Percentiles rank a stretch among this genome's conserved stretches.
Conservation (phyloP, 163 green algal genomes). For the Coccomyxa subellipsoidea region DNA sequence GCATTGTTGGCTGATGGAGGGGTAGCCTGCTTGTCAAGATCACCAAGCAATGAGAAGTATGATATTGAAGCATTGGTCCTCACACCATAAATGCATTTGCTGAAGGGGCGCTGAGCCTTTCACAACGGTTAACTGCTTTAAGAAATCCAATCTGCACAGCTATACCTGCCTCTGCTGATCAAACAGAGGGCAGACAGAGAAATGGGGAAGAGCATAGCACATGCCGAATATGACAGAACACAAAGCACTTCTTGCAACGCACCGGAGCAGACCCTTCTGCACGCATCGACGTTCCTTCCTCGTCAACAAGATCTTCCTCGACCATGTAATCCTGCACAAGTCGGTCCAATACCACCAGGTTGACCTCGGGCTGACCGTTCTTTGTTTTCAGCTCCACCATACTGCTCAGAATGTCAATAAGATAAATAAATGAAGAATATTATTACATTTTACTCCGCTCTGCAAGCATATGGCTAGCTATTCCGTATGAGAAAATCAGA, state of each 20-base stretch:
- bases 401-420: background rate
- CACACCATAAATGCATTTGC: no score
- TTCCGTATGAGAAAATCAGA: no score
- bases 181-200: background rate
- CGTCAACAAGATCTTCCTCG: conserved; percentile 18
- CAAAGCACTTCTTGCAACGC: background rate
- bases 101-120: no score
- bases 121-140: no score
- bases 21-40: background rate
- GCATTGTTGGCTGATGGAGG: background rate
- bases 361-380: background rate
- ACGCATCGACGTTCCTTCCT: background rate
- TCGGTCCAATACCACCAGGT: conserved; percentile 11
- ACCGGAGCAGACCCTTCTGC: background rate
- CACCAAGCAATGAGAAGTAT: no score
- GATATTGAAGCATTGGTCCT: no score
- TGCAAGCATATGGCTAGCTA: no score
- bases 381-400: background rate
- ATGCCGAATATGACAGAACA: background rate
- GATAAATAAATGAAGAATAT: no score
- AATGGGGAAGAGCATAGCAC: no score
- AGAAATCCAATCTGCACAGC: no score
- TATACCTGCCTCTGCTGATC: no score
- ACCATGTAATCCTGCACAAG: conserved; percentile 24
- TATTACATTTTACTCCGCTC: no score